Conservation (phyloP, 805 yeast genomes). For the Myxozyma sirexii region DNA sequence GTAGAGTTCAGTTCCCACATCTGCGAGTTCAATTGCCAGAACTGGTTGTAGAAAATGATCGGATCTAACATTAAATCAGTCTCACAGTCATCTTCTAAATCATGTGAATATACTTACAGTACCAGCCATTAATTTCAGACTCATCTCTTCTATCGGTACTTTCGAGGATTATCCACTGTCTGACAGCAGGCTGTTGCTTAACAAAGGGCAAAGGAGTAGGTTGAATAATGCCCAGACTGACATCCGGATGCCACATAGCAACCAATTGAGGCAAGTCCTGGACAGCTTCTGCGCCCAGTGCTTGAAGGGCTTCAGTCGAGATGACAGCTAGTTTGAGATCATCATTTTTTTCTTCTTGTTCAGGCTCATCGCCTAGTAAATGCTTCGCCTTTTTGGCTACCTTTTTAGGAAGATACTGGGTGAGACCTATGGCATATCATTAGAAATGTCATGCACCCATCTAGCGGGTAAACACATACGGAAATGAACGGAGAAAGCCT, state of each 20-base stretch:
- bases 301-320: not conserved
- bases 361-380: constrained; percentile 38
- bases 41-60: constrained; percentile 44
- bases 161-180: constrained; percentile 39
- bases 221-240: constrained; percentile 40
- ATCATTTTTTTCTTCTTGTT: constrained; percentile 30
- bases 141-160: constrained; percentile 39
- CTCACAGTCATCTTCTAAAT: not conserved
- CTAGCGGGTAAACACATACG: no score
- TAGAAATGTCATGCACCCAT: no score
- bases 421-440: constrained; percentile 34
- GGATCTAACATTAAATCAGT: constrained; percentile 37
- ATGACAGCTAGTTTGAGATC: constrained; percentile 1
- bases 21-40: constrained; percentile 47
- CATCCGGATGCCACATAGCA: constrained; percentile 47
- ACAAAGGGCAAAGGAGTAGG: constrained; percentile 35
- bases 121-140: constrained; percentile 41
- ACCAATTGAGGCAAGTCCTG: constrained; percentile 27
- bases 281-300: not conserved
- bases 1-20: constrained; percentile 43
- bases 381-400: constrained; percentile 39
- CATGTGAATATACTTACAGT: constrained; percentile 36
- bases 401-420: constrained; percentile 41
- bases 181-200: constrained; percentile 38
- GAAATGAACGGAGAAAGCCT: constrained; percentile 30